Base-by-base conservation (phyloP, 2,329 filamentous ascomycete species). In the Sphaerostilbella broomeana region DNA sequence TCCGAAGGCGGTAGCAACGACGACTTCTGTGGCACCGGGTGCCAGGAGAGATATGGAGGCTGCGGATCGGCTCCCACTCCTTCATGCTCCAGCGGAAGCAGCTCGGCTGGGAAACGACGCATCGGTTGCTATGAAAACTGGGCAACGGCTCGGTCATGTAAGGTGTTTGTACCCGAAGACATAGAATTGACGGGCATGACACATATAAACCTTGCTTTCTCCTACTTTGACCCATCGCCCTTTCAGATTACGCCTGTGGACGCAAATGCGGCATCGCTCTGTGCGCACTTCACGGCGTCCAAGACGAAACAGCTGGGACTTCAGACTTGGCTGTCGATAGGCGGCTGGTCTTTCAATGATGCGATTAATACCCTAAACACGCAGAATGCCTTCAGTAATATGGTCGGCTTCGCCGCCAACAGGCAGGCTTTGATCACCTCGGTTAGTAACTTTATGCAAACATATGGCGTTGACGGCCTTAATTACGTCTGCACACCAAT, bases 401-500 rank as follows among this genome's bases (percentile, higher is more conserved):
- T 35, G 5, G 33, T 19, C 25, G 16, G 11, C 6, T 17, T 6
- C 6, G 11, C 12, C 6, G 18, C 13, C 6, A 35, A 40, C 13
- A 17, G 17, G 9, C n/a, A 35, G 11, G 18, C 25, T 3, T 41
- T 41, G 11, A 24, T 36, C 4, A 26, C 30, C 4, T 35, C 31
- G 2, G 18, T 41, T 5, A 24, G 30, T 10, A 25, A 13, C 12
- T 31, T 41, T 12, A 30, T 36, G 31, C 5, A 6, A 8, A 30
- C 13, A 16, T 36, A 60, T 34, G 46, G 40, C 17, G 55, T 56
- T 35, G 55, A 60, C 32, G 57, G 58, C 11, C 47, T 59, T 2
- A 58, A 59, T 35, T 46, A 55, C n/a, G 56, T 54, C 17, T 54
- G 52, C 70, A 73, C 42, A 70, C 68, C 1, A 71, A 73, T 45